A percentile compares a stretch with the other conserved stretches of the same genome.
Evolutionary conservation across 2,329 filamentous ascomycete species (phyloP).

Genomic region (Scytalidium sp.): DNA sequence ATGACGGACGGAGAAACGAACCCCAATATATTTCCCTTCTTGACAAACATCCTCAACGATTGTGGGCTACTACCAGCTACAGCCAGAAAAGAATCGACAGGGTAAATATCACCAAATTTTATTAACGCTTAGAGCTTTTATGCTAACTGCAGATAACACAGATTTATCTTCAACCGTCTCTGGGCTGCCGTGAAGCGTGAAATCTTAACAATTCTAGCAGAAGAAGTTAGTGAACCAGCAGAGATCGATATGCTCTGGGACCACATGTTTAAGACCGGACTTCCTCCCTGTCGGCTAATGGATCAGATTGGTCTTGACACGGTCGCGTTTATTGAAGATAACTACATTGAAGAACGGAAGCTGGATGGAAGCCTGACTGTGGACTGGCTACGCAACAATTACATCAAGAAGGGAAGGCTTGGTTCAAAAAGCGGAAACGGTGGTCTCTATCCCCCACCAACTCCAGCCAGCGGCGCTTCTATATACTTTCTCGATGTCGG

Average conservation of each 20-base stretch:
- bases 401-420: slow-evolving; percentile 29
- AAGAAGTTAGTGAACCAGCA: slow-evolving; percentile 31
- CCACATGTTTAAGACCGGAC: slow-evolving; percentile 30
- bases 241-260: slow-evolving; percentile 36
- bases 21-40: slow-evolving; percentile 24
- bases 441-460: slow-evolving; percentile 10
- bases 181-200: slow-evolving; percentile 42
- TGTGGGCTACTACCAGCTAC: slow-evolving; percentile 35
- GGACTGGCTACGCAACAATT: slow-evolving; percentile 26
- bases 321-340: slow-evolving; percentile 35
- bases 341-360: slow-evolving; percentile 31
- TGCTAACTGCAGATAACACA: too few species aligned
- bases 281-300: slow-evolving; percentile 37
- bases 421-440: slow-evolving; percentile 30
- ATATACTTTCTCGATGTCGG: too few species aligned
- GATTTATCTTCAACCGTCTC: slow-evolving; percentile 37
- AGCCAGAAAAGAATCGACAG: slow-evolving; percentile 32
- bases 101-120: slow-evolving; percentile 5
- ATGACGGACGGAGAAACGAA: slow-evolving; percentile 34
- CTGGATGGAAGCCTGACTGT: slow-evolving; percentile 19
- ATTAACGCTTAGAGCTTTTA: too few species aligned
- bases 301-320: slow-evolving; percentile 37
- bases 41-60: slow-evolving; percentile 25
- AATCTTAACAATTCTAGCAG: slow-evolving; percentile 29
- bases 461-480: too few species aligned